These are phyloP conservation scores for Jamesozyma lodderae DNA, from an alignment of 805 yeast species.

Conservation along the genomic window DNA sequence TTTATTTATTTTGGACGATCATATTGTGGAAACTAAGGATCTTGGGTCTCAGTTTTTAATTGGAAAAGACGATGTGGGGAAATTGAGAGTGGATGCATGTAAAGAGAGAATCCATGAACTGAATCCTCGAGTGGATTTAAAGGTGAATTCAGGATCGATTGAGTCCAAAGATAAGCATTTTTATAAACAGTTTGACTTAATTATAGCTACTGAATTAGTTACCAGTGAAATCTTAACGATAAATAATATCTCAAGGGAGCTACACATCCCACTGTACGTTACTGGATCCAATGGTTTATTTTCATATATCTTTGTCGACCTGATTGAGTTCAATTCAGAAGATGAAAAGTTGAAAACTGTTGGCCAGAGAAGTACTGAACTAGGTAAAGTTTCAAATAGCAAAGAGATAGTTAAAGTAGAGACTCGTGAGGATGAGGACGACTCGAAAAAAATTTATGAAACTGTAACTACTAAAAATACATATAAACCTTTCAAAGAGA, in stretches of 20 bases:
- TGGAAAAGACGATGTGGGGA: conserved; percentile 46
- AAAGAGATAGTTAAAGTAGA: conserved; percentile 36
- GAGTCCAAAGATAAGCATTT: conserved; percentile 27
- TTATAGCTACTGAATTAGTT: conserved; percentile 64
- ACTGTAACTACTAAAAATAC: conserved; percentile 31
- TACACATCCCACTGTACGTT: conserved; percentile 57
- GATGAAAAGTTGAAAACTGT: conserved; percentile 42
- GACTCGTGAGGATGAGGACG: conserved; percentile 29
- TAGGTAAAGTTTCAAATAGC: conserved; percentile 40
- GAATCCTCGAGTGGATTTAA: conserved; percentile 67
- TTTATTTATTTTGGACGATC: conserved; percentile 56
- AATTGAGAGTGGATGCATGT: conserved; percentile 45
- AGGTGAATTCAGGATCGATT: conserved; percentile 32
- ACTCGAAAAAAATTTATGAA: conserved; percentile 32
- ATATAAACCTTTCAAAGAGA: conserved; percentile 32
- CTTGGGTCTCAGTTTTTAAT: conserved; percentile 69
- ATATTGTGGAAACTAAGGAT: conserved; percentile 49
- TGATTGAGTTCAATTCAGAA: conserved; percentile 51
- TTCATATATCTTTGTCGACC: conserved; percentile 75
- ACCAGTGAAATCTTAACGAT: conserved; percentile 36
- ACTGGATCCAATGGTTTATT: conserved; percentile 69
- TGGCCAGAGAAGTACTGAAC: conserved; percentile 34
- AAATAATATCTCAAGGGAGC: conserved; percentile 47
- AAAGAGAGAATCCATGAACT: conserved; percentile 53
- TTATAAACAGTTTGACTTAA: conserved; percentile 51